These are phyloP conservation scores for Mucor racemosus DNA, from an alignment of 371 early-diverging fungal genomes.

Conservation along the genomic window DNA sequence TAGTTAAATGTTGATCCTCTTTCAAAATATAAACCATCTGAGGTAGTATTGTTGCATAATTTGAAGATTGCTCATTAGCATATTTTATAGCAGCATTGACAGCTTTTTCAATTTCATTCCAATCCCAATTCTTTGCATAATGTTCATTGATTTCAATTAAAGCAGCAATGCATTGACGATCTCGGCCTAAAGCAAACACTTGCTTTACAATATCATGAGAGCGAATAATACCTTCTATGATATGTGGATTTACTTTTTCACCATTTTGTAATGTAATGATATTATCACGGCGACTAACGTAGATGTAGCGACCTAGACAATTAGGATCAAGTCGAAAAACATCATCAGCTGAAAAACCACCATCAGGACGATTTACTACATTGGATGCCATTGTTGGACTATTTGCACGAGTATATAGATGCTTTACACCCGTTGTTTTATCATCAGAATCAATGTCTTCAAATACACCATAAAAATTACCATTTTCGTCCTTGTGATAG, in stretches of 20 bases:
- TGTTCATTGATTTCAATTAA: conserved; percentile 24
- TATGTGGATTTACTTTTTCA: conserved; percentile 48
- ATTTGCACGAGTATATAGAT: conserved; percentile 14
- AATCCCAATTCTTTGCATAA: neutral
- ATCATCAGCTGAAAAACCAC: conserved; percentile 41
- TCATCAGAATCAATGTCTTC: neutral
- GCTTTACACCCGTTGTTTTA: conserved; percentile 1
- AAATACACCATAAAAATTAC: conserved; percentile 8
- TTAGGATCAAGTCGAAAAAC: conserved; percentile 20
- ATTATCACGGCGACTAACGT: conserved; percentile 42
- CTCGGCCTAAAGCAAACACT: conserved; percentile 35
- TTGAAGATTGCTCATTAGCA: conserved; percentile 39
- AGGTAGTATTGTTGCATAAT: conserved; percentile 36
- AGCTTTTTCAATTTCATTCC: neutral
- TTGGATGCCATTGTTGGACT: conserved; percentile 21
- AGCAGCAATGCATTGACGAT: conserved; percentile 33
- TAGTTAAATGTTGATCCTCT: conserved; percentile 22
- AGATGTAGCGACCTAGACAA: conserved; percentile 22
- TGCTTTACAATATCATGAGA: conserved; percentile 22
- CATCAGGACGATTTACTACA: conserved; percentile 31
- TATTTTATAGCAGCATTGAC: conserved; percentile 32
- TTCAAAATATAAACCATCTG: conserved; percentile 50
- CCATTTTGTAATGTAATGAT: conserved; percentile 46
- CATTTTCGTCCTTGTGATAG: neutral
- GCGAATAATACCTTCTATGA: conserved; percentile 40